Percentiles rank a stretch among this genome's conserved stretches.
phyloP scores from a whole-genome alignment of 176 grass and related monocot species.

The Stipa capillata region DNA sequence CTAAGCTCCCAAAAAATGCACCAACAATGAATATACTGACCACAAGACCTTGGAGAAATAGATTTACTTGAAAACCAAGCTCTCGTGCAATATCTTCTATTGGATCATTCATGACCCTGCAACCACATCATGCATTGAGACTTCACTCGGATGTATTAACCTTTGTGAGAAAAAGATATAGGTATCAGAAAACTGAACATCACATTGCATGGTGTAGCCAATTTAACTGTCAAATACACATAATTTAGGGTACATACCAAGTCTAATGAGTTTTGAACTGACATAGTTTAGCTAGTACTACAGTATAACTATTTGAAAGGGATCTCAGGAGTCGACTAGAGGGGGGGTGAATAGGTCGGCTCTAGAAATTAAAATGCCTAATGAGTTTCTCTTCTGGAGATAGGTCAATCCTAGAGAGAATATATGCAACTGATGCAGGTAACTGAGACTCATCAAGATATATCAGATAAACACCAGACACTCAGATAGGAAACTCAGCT shows the following conservation, averaged over 20 bases:
- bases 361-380: too few species aligned
- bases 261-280: neutral
- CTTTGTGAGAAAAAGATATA: neutral
- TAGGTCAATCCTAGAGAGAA: too few species aligned
- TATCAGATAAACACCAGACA: too few species aligned
- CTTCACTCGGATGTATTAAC: neutral
- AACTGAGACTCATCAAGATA: too few species aligned
- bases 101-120: conserved; percentile 95
- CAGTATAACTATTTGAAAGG: neutral
- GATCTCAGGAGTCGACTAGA: too few species aligned
- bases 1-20: conserved; percentile 84
- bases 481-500: too few species aligned
- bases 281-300: neutral
- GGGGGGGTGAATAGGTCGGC: too few species aligned
- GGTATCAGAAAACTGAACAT: neutral
- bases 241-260: neutral
- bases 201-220: neutral
- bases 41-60: conserved; percentile 87
- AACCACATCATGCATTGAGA: conserved; percentile 14
- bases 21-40: conserved; percentile 98
- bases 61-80: conserved; percentile 90
- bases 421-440: too few species aligned
- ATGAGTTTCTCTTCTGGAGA: too few species aligned
- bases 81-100: conserved; percentile 88
- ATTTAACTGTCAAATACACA: neutral